Evolutionary conservation across 78 protist genomes (phyloP).

Genomic region (Thecamonas trahens): DNA sequence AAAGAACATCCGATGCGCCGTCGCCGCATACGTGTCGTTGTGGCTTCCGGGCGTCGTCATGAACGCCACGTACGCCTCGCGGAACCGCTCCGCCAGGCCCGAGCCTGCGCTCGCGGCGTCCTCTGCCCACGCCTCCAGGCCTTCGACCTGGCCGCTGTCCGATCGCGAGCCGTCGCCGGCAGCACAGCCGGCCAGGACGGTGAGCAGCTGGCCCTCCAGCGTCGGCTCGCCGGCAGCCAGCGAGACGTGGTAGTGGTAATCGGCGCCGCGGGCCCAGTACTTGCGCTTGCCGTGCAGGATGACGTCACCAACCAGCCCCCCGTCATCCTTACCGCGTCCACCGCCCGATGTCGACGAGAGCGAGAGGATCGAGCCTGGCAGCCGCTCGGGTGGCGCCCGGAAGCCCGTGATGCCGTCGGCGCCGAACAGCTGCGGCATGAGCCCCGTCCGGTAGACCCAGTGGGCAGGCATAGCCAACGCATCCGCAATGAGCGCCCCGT

Average conservation of each 20-base stretch:
- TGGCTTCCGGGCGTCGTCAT: not conserved
- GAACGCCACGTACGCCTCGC: not conserved
- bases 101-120: no score
- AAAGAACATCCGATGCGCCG: slow-evolving; percentile 9
- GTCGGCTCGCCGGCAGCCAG: slow-evolving; percentile 9
- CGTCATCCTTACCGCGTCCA: no score
- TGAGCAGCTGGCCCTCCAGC: not conserved
- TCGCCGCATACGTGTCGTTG: slow-evolving; percentile 8
- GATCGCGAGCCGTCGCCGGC: not conserved
- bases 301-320: not conserved
- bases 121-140: no score
- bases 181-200: not conserved
- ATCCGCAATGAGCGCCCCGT: slow-evolving; percentile 4
- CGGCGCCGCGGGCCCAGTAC: not conserved
- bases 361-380: not conserved
- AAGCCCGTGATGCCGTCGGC: not conserved
- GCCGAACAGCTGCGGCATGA: not conserved
- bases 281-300: not conserved
- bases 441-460: slow-evolving; percentile 13
- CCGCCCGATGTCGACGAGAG: no score
- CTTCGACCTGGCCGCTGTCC: no score
- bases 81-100: not conserved
- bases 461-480: not conserved
- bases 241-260: not conserved
- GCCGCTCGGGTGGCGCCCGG: not conserved